Conservation (phyloP, 371 early-diverging fungal genomes). For the Batrachochytrium dendrobatidis region DNA sequence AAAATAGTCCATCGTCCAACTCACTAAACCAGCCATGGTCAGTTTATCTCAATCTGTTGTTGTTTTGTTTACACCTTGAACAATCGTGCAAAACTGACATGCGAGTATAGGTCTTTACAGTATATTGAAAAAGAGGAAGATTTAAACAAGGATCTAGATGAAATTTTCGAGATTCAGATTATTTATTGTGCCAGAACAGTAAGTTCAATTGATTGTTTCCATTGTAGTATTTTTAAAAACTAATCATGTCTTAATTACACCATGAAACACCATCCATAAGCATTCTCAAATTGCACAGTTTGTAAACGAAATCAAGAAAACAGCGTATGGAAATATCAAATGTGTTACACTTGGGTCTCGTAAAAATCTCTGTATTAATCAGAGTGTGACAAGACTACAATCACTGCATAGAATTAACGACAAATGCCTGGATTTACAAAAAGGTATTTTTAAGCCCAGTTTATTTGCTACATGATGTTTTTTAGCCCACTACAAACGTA, state of each 20-base stretch:
- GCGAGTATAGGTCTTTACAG: conserved; percentile 11
- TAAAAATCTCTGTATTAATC: conserved; percentile 75
- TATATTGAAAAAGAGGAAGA: conserved; percentile 18
- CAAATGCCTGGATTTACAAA: conserved; percentile 68
- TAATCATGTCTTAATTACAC: neutral
- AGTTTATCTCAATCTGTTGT: too few species aligned
- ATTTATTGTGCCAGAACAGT: conserved; percentile 33
- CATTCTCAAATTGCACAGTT: conserved; percentile 95
- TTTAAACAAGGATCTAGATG: conserved; percentile 14
- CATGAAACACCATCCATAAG: conserved; percentile 47
- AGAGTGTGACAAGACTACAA: conserved; percentile 45
- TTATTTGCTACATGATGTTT: neutral
- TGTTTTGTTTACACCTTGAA: too few species aligned
- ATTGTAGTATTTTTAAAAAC: neutral
- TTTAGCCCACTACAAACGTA: neutral
- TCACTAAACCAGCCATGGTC: too few species aligned
- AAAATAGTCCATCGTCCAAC: too few species aligned
- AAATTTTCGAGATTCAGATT: conserved; percentile 46
- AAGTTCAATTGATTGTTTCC: neutral
- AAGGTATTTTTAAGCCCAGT: conserved; percentile 23
- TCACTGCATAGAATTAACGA: conserved; percentile 62
- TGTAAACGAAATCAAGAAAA: conserved; percentile 76
- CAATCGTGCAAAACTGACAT: neutral
- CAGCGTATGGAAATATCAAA: conserved; percentile 52
- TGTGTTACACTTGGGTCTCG: conserved; percentile 80